Conservation (phyloP, 768 basidiomycete genomes). For the Filobasidium floriforme region DNA sequence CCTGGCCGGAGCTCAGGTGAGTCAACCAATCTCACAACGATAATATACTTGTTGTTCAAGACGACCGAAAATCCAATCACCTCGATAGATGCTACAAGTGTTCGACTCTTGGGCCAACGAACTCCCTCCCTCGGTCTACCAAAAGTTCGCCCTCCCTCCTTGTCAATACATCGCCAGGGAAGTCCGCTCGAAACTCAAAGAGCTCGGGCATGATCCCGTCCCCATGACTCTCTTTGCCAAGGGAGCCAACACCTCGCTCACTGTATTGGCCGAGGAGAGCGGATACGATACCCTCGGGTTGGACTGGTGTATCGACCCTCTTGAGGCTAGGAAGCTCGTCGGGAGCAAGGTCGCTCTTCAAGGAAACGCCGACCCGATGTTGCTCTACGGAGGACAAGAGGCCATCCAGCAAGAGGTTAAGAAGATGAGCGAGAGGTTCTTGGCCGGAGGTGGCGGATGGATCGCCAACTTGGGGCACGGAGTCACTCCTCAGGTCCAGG, state of each 20-base stretch:
- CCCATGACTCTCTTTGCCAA: conserved; percentile 94
- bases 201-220: conserved; percentile 53
- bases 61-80: background rate
- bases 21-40: conserved; percentile 26
- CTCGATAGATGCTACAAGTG: conserved; percentile 73
- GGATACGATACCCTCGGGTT: conserved; percentile 85
- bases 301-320: conserved; percentile 82
- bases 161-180: conserved; percentile 62
- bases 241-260: conserved; percentile 71
- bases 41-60: background rate
- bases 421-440: conserved; percentile 71
- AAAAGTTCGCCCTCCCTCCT: conserved; percentile 71
- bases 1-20: conserved; percentile 88
- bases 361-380: conserved; percentile 85
- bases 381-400: conserved; percentile 74
- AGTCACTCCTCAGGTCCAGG: conserved; percentile 89
- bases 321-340: conserved; percentile 59
- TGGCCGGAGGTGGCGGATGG: conserved; percentile 63
- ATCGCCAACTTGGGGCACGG: conserved; percentile 96
- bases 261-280: conserved; percentile 51
- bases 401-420: conserved; percentile 82
- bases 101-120: conserved; percentile 97
- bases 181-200: conserved; percentile 57
- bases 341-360: conserved; percentile 52
- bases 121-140: conserved; percentile 79